Base-by-base conservation (phyloP, 805 yeast genomes). In the Suhomyces xylopsoci region DNA sequence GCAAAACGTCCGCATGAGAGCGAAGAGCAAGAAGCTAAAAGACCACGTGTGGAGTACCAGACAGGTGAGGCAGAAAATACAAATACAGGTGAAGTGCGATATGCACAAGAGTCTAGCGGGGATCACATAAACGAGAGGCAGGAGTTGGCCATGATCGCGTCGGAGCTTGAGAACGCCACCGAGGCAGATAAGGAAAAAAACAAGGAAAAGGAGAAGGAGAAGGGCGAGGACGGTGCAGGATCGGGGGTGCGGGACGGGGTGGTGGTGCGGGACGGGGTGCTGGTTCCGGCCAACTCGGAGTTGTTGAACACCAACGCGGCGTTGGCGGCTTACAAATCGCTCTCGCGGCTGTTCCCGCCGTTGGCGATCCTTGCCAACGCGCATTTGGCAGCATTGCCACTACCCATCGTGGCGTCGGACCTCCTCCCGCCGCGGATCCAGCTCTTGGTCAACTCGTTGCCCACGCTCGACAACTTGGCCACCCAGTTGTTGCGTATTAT, bases 381-480 rank as follows among this genome's bases (percentile, higher is more conserved):
- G 0, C 87, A 84, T 60, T 63, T 84, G 41, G 81, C 85, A 0
- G 84, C 87, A 1, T 68, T 85, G 38, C 88, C 89, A 2, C 65
- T 85, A 49, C 78, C 83, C 3, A 63, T 84, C 5, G 75, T 81
- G 1, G 84, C 88, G 1, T 82, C 86, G 9, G 80, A 76, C 42
- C 71, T 77, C 56, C 66, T 82, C 24, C 83, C 87, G 1, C 79
- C 83, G 20, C 79, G 88, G 60, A 78, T 84, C 17, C 90, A 87
- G 62, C 71, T 87, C 41, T 71, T 85, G 26, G 73, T 87, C 51
- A 84, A 85, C 58, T 80, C 91, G 0, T 69, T 91, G 42, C 92
- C 96, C 0, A 80, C 89, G 1, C 70, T 92, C 54, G 97, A 91
- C 63, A 89, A 89, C 58, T 76, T 92, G 50, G 83, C 97, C 0